phyloP scores from a whole-genome alignment of 2,329 filamentous ascomycete genomes.

The Colletotrichum neosansevieriae region DNA sequence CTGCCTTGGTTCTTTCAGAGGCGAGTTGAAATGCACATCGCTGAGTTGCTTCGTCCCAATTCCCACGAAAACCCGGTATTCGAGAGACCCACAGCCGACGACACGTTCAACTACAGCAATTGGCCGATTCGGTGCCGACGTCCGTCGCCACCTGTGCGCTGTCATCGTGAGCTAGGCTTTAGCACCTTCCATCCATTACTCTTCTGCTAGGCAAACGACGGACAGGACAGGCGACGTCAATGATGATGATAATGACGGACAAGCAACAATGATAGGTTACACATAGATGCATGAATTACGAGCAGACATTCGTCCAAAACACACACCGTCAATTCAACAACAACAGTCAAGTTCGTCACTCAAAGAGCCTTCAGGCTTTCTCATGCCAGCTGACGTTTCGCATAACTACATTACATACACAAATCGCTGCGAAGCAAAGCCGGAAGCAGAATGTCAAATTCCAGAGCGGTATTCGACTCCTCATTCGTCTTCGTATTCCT shows the following conservation, averaged over 20 bases:
- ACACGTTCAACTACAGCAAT: slow-evolving; percentile 6
- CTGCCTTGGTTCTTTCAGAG: neutral
- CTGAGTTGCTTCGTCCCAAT: neutral
- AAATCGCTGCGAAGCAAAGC: slow-evolving; percentile 1
- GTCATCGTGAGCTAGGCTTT: neutral
- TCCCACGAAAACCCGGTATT: neutral
- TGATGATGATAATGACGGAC: no score
- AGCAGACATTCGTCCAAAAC: no score
- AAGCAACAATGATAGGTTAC: no score
- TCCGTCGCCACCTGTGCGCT: neutral
- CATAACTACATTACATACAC: slow-evolving; percentile 24
- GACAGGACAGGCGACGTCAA: no score
- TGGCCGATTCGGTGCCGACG: slow-evolving; percentile 35
- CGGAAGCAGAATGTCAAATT: neutral
- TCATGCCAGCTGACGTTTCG: neutral
- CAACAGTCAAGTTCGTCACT: slow-evolving; percentile 8
- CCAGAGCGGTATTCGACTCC: neutral
- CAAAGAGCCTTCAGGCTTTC: neutral
- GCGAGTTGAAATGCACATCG: neutral
- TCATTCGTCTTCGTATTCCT: slow-evolving; percentile 18
- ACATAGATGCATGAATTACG: no score
- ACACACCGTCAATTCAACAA: neutral
- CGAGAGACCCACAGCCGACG: slow-evolving; percentile 3
- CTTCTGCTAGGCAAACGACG: neutral
- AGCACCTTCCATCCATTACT: neutral